Evolutionary conservation across 495 filamentous ascomycete species (phyloP).

Genomic region (Extremus antarcticus): DNA sequence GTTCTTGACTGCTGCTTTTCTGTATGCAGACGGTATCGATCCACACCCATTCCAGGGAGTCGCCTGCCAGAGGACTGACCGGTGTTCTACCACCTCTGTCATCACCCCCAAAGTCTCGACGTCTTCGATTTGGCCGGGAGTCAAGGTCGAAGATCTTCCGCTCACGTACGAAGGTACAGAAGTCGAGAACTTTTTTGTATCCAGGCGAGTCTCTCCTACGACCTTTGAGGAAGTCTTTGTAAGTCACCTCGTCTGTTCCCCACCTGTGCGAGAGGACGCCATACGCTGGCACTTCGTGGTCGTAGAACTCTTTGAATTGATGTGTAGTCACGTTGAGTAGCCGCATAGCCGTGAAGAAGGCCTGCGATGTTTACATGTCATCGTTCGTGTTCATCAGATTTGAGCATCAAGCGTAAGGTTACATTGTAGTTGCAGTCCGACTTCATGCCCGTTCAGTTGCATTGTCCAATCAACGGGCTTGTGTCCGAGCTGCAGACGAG

Average conservation of each 20-base stretch:
- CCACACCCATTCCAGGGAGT: slow-evolving; percentile 2
- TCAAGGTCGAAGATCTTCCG: not conserved
- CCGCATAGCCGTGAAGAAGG: too few species aligned
- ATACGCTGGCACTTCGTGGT: not conserved
- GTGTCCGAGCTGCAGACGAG: too few species aligned
- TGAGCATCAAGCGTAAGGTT: too few species aligned
- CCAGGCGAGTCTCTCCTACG: not conserved
- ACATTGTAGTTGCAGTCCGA: too few species aligned
- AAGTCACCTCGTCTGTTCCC: slow-evolving; percentile 10
- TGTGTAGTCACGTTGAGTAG: slow-evolving; percentile 6
- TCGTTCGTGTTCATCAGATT: too few species aligned
- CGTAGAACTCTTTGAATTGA: slow-evolving; percentile 9
- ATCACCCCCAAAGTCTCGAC: not conserved
- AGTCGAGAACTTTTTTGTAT: slow-evolving; percentile 4
- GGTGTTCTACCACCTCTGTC: not conserved
- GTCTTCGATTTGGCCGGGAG: not conserved
- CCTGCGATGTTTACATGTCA: too few species aligned
- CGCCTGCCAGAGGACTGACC: not conserved
- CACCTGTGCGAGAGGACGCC: slow-evolving; percentile 17
- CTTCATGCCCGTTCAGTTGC: too few species aligned
- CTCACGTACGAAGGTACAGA: not conserved
- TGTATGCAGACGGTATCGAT: slow-evolving; percentile 3
- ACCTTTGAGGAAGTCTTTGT: slow-evolving; percentile 9
- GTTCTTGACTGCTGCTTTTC: slow-evolving; percentile 4
- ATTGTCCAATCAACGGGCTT: too few species aligned